phyloP scores from a whole-genome alignment of 1,139 yeast species.

The Meyerozyma carpophila region DNA sequence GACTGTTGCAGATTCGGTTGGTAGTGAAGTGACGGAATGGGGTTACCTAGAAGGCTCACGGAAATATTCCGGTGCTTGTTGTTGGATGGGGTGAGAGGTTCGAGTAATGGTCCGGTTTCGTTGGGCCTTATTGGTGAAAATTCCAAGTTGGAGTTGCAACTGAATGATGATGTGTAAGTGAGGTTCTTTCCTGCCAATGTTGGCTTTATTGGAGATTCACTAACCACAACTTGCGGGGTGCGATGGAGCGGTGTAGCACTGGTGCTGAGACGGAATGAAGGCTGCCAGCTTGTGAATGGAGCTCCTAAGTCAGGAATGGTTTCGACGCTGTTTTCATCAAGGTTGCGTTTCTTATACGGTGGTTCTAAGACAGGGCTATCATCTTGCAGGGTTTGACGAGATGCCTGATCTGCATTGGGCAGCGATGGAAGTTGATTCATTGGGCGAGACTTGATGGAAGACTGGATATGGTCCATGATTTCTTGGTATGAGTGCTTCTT shows the following conservation, averaged over 20 bases:
- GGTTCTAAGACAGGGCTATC: background rate
- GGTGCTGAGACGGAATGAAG: constrained; percentile 1
- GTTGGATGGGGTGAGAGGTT: constrained; percentile 49
- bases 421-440: background rate
- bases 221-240: constrained; percentile 24
- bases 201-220: constrained; percentile 38
- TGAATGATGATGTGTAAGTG: constrained; percentile 54
- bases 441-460: constrained; percentile 3
- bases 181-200: constrained; percentile 39
- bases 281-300: constrained; percentile 17
- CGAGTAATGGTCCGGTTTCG: constrained; percentile 60
- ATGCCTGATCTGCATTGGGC: background rate
- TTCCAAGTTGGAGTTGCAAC: constrained; percentile 60
- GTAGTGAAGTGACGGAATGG: constrained; percentile 9
- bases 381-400: background rate
- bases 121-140: constrained; percentile 52
- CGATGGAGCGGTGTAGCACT: constrained; percentile 1
- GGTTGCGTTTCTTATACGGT: background rate
- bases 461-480: constrained; percentile 39
- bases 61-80: constrained; percentile 10
- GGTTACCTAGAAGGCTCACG: constrained; percentile 14
- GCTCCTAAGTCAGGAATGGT: constrained; percentile 32
- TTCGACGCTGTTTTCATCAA: constrained; percentile 7
- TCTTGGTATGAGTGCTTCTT: constrained; percentile 43
- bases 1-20: constrained; percentile 4